Evolutionary conservation across 164 flowering plant species (phyloP), one percentile per base, ranked within the genome.

Genomic region (Nymphaea thermarum): DNA sequence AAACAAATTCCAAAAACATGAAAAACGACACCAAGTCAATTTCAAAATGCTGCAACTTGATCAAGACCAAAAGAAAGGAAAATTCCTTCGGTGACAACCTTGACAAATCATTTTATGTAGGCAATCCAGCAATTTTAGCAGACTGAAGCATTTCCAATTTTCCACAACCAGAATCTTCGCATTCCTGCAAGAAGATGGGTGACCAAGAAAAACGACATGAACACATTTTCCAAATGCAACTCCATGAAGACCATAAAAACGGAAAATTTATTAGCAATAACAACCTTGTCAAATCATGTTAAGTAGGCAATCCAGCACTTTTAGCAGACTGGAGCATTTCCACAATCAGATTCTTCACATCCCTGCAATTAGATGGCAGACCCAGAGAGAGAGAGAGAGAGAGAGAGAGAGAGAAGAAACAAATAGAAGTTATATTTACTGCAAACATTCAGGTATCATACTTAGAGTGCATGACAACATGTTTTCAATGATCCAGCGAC

Each of bases 131-230:
- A 47, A 10, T 61, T 68, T 73, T 80, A 12, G 91, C 90, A 74
- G 90, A 86, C 78, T 88, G 85, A 74, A 90, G 91, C 91, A 87
- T 88, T 71, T 90, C n/a, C n/a, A n/a, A n/a, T n/a, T n/a, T n/a
- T n/a, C 91, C 70, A 90, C 88, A 18, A 90, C 80, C 11, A 90
- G 87, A 61, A 86, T 87, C 84, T 91, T 92, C 76, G 90, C 93
- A 81, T 88, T 94, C 84, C 98, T 90, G 65, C 60, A 67, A 43
- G 68, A 65, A 8, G 36, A 72, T 25, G 67, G 55, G 11, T 6
- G 5, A 25, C 55, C 3, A 7, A 47, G 55, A 47, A 3, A 47
- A 12, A 47, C 36, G 36, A 25, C 36, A 25, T 25, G 36, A 25
- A 25, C 36, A 25, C 36, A 25, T 25, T 25, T 25, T 25, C 36